These are phyloP conservation scores for Colletotrichum paranaense DNA, from an alignment of 2,329 filamentous ascomycete genomes.

Conservation along the genomic window DNA sequence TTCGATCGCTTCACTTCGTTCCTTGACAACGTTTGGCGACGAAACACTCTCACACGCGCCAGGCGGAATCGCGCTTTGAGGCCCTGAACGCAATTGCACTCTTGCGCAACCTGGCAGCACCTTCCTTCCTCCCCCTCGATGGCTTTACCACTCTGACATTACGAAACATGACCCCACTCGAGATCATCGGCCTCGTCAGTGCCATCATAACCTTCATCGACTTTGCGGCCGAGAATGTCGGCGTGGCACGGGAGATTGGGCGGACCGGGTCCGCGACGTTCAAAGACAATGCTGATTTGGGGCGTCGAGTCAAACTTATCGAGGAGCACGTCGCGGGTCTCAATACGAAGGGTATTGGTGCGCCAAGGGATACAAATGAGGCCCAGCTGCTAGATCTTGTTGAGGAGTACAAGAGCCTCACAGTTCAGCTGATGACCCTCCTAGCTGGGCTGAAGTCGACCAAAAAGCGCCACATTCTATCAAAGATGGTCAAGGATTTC, in stretches of 20 bases:
- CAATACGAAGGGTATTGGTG: neutral
- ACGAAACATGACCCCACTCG: neutral
- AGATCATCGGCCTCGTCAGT: slow-evolving; percentile 15
- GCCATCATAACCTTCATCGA: slow-evolving; percentile 7
- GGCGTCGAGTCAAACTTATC: neutral
- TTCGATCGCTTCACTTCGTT: neutral
- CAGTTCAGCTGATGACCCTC: neutral
- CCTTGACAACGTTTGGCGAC: neutral
- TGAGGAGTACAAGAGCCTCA: neutral
- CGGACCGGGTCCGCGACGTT: neutral
- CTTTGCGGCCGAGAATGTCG: slow-evolving; percentile 19
- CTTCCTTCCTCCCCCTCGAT: too few species aligned
- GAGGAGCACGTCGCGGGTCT: neutral
- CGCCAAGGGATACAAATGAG: neutral
- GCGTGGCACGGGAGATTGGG: neutral
- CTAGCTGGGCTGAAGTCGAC: neutral
- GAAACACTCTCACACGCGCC: fast-evolving
- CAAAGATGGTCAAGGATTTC: neutral
- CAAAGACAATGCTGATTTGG: neutral
- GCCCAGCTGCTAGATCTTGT: neutral
- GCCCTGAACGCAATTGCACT: neutral
- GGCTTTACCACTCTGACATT: neutral
- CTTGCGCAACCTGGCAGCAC: fast-evolving
- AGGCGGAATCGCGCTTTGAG: fast-evolving
- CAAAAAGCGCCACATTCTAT: neutral